These are phyloP conservation scores for Xylariales sp. DNA, from an alignment of 2,329 filamentous ascomycete genomes.

Conservation along the genomic window DNA sequence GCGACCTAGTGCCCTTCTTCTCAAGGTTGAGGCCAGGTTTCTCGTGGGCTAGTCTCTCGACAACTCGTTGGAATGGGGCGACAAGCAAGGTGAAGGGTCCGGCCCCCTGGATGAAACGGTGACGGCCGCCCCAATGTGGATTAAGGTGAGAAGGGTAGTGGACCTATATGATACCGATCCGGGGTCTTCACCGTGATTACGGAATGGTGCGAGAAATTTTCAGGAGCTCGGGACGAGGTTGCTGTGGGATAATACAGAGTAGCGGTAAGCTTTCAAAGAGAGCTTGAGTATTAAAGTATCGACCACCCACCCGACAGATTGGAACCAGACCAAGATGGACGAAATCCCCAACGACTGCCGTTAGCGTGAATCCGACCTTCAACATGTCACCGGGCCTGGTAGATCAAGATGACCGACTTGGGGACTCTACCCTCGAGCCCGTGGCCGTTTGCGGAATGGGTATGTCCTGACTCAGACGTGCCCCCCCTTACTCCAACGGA, in stretches of 20 bases:
- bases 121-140: slow-evolving; percentile 19
- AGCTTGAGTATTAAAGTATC: slow-evolving; percentile 24
- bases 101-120: slow-evolving; percentile 18
- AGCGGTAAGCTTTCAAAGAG: slow-evolving; percentile 9
- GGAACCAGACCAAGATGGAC: slow-evolving; percentile 17
- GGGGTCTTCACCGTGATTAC: slow-evolving; percentile 30
- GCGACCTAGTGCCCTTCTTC: not conserved
- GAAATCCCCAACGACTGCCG: slow-evolving; percentile 12
- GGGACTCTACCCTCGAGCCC: slow-evolving; percentile 34
- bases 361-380: slow-evolving; percentile 16
- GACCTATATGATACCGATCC: slow-evolving; percentile 21
- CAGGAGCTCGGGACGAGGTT: slow-evolving; percentile 15
- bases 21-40: not conserved
- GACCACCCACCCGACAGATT: slow-evolving; percentile 28
- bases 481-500: not conserved
- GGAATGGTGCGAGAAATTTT: slow-evolving; percentile 30
- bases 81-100: slow-evolving; percentile 3
- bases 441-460: slow-evolving; percentile 43
- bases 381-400: slow-evolving; percentile 33
- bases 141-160: slow-evolving; percentile 28
- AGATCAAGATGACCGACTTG: slow-evolving; percentile 27
- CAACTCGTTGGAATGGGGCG: slow-evolving; percentile 22
- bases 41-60: not conserved
- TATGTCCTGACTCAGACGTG: slow-evolving; percentile 16
- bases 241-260: slow-evolving; percentile 11